Conservation (phyloP, 1,284 basidiomycete species). For the Ustilago loliicola region DNA sequence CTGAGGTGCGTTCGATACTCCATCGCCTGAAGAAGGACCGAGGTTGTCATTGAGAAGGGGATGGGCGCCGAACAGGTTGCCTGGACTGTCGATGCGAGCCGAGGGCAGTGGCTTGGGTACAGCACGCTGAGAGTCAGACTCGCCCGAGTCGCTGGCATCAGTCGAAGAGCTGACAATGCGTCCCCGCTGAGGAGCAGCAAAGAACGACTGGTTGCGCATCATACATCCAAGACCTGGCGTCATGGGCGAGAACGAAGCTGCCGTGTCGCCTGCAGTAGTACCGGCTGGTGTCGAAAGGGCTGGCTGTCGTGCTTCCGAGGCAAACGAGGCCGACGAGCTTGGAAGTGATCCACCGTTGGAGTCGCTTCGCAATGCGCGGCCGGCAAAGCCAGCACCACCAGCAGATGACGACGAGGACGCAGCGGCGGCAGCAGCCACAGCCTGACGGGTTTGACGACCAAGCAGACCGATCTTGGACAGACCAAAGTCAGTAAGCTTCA, state of each 20-base stretch:
- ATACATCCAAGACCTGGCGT: constrained; percentile 53
- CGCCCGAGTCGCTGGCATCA: constrained; percentile 61
- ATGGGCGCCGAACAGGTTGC: constrained; percentile 53
- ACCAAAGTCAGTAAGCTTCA: constrained; percentile 98
- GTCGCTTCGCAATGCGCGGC: constrained; percentile 21
- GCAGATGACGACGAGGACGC: constrained; percentile 13
- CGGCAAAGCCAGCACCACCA: constrained; percentile 15
- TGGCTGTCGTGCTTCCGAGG: constrained; percentile 33
- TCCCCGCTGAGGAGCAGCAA: constrained; percentile 49
- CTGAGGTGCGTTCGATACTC: constrained; percentile 71
- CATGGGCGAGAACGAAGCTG: constrained; percentile 53
- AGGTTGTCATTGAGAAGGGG: constrained; percentile 50
- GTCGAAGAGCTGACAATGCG: constrained; percentile 59
- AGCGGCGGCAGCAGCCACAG: constrained; percentile 21
- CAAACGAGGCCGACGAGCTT: constrained; percentile 49
- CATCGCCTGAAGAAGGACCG: constrained; percentile 73
- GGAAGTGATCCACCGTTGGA: constrained; percentile 46
- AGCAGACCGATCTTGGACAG: constrained; percentile 95
- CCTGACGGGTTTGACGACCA: constrained; percentile 79
- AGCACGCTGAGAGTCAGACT: constrained; percentile 48
- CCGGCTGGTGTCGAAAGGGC: constrained; percentile 44
- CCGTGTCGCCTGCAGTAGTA: constrained; percentile 50
- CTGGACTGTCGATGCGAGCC: constrained; percentile 61
- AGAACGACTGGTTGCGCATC: constrained; percentile 58
- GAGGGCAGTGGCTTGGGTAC: constrained; percentile 49